phyloP scores from a whole-genome alignment of 257 asterid genomes.

The Solanum corneliomulleri region DNA sequence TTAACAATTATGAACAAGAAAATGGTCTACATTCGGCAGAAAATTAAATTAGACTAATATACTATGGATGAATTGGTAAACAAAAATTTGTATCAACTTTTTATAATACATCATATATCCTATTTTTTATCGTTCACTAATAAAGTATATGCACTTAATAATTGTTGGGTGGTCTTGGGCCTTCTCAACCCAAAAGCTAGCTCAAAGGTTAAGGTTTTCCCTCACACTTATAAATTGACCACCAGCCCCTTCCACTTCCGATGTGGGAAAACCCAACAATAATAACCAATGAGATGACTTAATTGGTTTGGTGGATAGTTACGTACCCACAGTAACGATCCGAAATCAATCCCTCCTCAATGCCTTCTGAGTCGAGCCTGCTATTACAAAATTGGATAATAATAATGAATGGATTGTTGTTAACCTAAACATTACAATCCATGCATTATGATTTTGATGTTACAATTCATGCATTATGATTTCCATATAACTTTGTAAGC shows the following conservation, averaged over 20 bases:
- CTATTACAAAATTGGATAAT: too few relatives aligned
- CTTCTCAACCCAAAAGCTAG: too few relatives aligned
- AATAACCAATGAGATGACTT: neutral
- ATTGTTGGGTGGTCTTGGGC: too few relatives aligned
- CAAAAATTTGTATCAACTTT: neutral
- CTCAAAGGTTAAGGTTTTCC: too few relatives aligned
- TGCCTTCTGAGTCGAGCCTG: neutral
- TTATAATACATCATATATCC: neutral
- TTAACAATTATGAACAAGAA: neutral
- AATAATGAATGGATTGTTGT: neutral
- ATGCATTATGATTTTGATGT: too few relatives aligned
- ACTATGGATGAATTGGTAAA: neutral
- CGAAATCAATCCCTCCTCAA: neutral
- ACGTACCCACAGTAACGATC: too few relatives aligned
- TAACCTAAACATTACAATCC: neutral
- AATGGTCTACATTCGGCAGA: neutral
- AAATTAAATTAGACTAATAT: neutral
- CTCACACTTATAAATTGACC: too few relatives aligned
- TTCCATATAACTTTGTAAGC: neutral
- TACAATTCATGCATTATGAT: neutral
- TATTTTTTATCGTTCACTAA: neutral
- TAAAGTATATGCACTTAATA: neutral
- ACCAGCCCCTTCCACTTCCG: too few relatives aligned
- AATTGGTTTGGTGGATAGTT: neutral
- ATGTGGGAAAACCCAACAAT: too few relatives aligned